phyloP scores from a whole-genome alignment of 306 rosid genomes.

The Arachis hypogaea region DNA sequence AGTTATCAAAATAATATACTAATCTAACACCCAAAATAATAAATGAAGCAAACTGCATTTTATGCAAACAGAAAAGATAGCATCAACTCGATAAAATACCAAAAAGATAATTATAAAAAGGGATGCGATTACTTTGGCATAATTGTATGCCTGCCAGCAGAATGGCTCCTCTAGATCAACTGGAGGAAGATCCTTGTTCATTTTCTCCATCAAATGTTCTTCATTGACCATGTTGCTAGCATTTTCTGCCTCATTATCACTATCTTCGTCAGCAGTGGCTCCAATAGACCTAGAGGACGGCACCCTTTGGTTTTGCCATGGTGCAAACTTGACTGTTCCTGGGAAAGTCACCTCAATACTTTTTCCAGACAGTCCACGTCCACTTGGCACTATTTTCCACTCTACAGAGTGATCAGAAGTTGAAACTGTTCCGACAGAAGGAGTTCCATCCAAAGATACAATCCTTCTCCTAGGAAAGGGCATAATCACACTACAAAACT shows the following conservation, averaged over 20 bases:
- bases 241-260: constrained; percentile 78
- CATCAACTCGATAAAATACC: neutral
- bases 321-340: constrained; percentile 90
- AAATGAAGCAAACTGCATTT: constrained; percentile 23
- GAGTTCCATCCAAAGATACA: constrained; percentile 89
- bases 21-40: constrained; percentile 16
- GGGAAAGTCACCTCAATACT: constrained; percentile 97
- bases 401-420: constrained; percentile 90
- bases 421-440: constrained; percentile 87
- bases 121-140: constrained; percentile 70
- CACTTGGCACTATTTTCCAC: constrained; percentile 84
- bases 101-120: constrained; percentile 16
- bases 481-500: constrained; percentile 82
- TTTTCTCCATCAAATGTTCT: constrained; percentile 84
- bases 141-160: constrained; percentile 97
- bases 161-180: constrained; percentile 97
- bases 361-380: constrained; percentile 88
- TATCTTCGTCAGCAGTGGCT: constrained; percentile 68
- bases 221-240: constrained; percentile 72
- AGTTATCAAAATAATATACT: constrained; percentile 28
- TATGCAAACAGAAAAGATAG: constrained; percentile 15
- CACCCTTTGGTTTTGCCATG: constrained; percentile 67
- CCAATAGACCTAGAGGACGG: constrained; percentile 53
- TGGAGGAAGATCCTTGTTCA: constrained; percentile 90
- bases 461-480: constrained; percentile 91